Evolutionary conservation across 163 green algal genomes (phyloP), one percentile per base, ranked within the genome.

Genomic region (Scenedesmus sp.): DNA sequence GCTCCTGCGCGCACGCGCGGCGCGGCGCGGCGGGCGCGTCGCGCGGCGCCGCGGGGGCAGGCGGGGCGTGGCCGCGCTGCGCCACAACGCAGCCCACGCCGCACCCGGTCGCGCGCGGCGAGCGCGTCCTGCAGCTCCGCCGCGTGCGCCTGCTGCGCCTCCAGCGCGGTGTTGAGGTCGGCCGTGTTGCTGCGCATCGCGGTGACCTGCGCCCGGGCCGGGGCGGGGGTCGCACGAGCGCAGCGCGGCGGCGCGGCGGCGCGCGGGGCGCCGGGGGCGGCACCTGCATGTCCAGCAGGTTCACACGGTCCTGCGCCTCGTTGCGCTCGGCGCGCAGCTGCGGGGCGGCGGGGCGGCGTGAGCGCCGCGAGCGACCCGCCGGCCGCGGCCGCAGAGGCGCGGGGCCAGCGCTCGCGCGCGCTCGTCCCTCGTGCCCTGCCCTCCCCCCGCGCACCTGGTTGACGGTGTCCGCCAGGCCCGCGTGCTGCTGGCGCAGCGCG

Each of bases 201-300:
- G 20, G 72, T 80, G n/a, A n/a, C n/a, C n/a, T n/a, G n/a, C n/a
- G n/a, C n/a, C n/a, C n/a, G n/a, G n/a, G n/a, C n/a, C n/a, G n/a
- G n/a, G n/a, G n/a, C n/a, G n/a, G n/a, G n/a, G n/a, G n/a, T n/a
- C n/a, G n/a, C n/a, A n/a, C n/a, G n/a, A n/a, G n/a, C n/a, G n/a
- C n/a, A n/a, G n/a, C n/a, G n/a, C n/a, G n/a, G n/a, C n/a, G n/a
- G n/a, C n/a, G n/a, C n/a, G n/a, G n/a, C n/a, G n/a, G n/a, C n/a
- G n/a, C n/a, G n/a, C n/a, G n/a, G n/a, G n/a, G n/a, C n/a, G n/a
- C n/a, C n/a, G n/a, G n/a, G n/a, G n/a, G n/a, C n/a, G n/a, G n/a
- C 44, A 65, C 31, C 72, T 70, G 60, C 58, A 72, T 71, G 45
- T 80, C 72, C 9, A 56, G 45, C 57, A 80, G 26, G 60, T 80